phyloP scores from a whole-genome alignment of 2,329 filamentous ascomycete genomes.

The Penicillium sclerotigenum region DNA sequence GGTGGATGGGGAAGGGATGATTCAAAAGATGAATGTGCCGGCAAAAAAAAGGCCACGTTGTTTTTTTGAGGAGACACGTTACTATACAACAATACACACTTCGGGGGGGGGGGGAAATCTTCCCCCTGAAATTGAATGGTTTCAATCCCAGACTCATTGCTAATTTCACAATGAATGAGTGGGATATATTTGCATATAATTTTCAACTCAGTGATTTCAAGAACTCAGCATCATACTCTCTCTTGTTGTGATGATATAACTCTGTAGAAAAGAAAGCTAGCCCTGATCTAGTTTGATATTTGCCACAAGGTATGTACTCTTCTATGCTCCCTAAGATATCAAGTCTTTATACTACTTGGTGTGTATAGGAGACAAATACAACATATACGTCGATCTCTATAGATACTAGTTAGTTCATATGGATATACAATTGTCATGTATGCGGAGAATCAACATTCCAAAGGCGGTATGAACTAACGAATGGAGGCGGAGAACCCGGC shows the following conservation, averaged over 20 bases:
- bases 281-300: background rate
- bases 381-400: background rate
- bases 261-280: background rate
- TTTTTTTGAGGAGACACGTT: conserved; percentile 4
- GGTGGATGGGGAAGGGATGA: background rate
- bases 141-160: background rate
- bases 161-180: too few species aligned
- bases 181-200: background rate
- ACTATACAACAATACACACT: background rate
- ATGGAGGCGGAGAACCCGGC: too few species aligned
- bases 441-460: background rate
- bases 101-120: background rate
- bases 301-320: background rate
- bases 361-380: background rate
- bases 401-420: too few species aligned
- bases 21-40: conserved; percentile 1
- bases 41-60: conserved; percentile 16
- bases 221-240: background rate
- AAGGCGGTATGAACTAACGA: conserved; percentile 2
- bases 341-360: background rate
- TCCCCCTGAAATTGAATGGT: background rate
- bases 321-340: background rate
- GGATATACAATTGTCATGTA: too few species aligned
- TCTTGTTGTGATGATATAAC: too few species aligned
- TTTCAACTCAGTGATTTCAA: background rate